Conservation (phyloP, 106 monocot species). For the Dactylorhiza incarnata region DNA sequence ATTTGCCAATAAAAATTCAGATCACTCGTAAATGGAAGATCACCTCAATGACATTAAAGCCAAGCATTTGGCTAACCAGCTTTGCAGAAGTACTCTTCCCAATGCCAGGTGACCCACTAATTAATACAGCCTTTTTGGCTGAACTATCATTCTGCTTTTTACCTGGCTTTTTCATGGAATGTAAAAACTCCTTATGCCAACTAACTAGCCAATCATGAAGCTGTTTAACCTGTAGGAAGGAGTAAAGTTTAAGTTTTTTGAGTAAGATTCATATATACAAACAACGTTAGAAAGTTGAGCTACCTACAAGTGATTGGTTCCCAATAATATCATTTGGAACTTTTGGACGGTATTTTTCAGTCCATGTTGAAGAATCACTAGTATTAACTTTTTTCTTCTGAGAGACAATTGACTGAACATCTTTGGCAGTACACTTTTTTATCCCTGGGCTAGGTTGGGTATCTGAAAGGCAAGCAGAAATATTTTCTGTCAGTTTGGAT, state of each 20-base stretch:
- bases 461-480: slow-evolving; percentile 19
- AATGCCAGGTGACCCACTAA: slow-evolving; percentile 95
- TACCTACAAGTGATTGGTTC: slow-evolving; percentile 83
- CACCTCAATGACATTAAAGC: slow-evolving; percentile 90
- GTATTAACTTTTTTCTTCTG: slow-evolving; percentile 36
- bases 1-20: background rate
- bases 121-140: slow-evolving; percentile 82
- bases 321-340: slow-evolving; percentile 87
- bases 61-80: slow-evolving; percentile 86
- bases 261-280: slow-evolving; percentile 8
- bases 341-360: slow-evolving; percentile 84
- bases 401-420: slow-evolving; percentile 17
- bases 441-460: slow-evolving; percentile 15
- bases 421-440: slow-evolving; percentile 34
- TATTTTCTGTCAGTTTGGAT: background rate
- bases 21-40: background rate
- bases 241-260: slow-evolving; percentile 8
- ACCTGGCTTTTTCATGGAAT: slow-evolving; percentile 56
- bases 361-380: slow-evolving; percentile 70
- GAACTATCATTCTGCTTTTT: slow-evolving; percentile 66
- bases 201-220: slow-evolving; percentile 84
- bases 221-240: slow-evolving; percentile 62
- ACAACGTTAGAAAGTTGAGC: background rate
- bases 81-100: slow-evolving; percentile 93
- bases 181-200: slow-evolving; percentile 75